Base-by-base conservation (phyloP, 352 stramenopile genomes). In the Pythium apleroticum region DNA sequence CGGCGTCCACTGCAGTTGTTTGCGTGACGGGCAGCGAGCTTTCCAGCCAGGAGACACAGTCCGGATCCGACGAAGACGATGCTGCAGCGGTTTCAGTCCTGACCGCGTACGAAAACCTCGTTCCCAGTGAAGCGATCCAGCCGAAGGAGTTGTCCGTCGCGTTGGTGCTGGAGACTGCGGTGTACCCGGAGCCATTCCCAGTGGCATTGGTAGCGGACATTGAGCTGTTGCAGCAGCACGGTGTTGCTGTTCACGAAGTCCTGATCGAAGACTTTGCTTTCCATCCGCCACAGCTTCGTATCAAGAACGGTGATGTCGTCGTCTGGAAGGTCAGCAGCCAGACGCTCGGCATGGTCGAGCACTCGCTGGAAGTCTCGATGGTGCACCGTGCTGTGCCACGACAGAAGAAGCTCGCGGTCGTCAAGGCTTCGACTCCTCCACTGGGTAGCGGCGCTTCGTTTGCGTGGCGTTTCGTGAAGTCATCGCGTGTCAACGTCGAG, bases 31-130 rank as follows among this genome's bases (percentile, higher is more conserved):
- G 19, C 41, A 37, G 35, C n/a, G 81, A 78, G 37, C 75, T 73
- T 19, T 91, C 82, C 17, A 91, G 82, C 39, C 82, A 91, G 50
- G 82, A 91, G 57, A 91, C 82, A 17, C 82, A 91, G 64, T 86
- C 78, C 4, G 81, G 78, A 17, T 90, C 81, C 1, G 60, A 67
- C 30, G 79, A 89, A 45, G 79, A 90, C 31, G 35, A 67, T 27
- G 80, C 87, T 35, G 33, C 43, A 3, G 41, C 52, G 8, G 53
- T 67, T 5, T 78, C 81, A 22, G 15, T 81, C 30, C 72, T 71
- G 25, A 82, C 22, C 14, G 55, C 52, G 20, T 55, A 52, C 27
- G 48, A 67, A n/a, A 62, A 60, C n/a, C 63, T 64, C 11, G 55
- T 64, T 5, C 60, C 60, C 9, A 45, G 19, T 15, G 45, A 31